Percentiles rank a stretch among this genome's conserved stretches.
phyloP scores from a whole-genome alignment of 768 basidiomycete species.

The Leucocoprinus sp. region DNA sequence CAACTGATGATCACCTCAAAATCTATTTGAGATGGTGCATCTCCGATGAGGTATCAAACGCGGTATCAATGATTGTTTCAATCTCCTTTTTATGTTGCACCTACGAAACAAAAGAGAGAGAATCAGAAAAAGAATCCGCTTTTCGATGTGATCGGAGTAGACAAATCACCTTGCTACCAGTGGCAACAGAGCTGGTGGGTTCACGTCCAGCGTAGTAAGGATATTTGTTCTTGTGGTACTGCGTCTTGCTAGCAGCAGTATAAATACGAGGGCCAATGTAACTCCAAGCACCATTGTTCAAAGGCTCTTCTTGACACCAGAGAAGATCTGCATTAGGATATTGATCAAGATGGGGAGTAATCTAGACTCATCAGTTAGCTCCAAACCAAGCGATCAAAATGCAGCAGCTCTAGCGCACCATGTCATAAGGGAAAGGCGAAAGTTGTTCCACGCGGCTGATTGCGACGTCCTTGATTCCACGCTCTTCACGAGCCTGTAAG shows the following conservation, averaged over 20 bases:
- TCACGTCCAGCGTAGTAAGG: conserved; percentile 88
- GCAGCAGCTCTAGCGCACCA: too few species aligned
- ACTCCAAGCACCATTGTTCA: conserved; percentile 97
- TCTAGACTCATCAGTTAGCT: conserved; percentile 29
- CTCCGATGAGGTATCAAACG: conserved; percentile 32
- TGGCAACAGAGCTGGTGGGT: conserved; percentile 88
- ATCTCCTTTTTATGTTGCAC: conserved; percentile 87
- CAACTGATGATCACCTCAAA: not conserved
- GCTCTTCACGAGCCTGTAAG: conserved; percentile 82
- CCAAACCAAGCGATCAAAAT: not conserved
- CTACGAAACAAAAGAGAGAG: conserved; percentile 39
- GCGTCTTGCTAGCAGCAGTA: conserved; percentile 86
- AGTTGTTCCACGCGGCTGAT: conserved; percentile 94
- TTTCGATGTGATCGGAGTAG: too few species aligned
- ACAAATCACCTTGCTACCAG: conserved; percentile 80
- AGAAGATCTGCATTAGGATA: conserved; percentile 92
- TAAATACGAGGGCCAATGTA: conserved; percentile 91
- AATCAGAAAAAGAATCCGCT: too few species aligned
- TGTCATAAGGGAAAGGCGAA: conserved; percentile 95
- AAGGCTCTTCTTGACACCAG: conserved; percentile 96
- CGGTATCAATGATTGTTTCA: conserved; percentile 57
- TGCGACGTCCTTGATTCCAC: conserved; percentile 86
- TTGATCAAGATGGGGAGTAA: conserved; percentile 90
- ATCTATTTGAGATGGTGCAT: conserved; percentile 9
- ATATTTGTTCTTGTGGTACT: conserved; percentile 87